These are phyloP conservation scores for Rhododendron henanense DNA, from an alignment of 148 eudicot species.

Conservation along the genomic window DNA sequence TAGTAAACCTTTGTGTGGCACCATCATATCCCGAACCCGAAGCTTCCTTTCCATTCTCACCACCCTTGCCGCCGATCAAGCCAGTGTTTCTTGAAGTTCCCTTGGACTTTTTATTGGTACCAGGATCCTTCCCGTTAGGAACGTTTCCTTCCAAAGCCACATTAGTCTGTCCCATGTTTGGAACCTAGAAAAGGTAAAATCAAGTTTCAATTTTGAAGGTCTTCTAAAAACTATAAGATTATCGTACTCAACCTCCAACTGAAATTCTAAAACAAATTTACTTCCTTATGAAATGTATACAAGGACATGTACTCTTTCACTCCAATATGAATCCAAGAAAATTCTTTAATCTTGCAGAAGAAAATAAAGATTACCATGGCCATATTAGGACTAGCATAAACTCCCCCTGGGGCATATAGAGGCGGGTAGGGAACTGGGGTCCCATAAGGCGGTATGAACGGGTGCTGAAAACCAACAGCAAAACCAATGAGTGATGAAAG, in stretches of 20 bases:
- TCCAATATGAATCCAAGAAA: background rate
- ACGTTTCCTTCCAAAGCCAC: slow-evolving; percentile 53
- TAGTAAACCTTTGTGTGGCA: slow-evolving; percentile 69
- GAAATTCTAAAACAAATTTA: background rate
- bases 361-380: slow-evolving; percentile 45
- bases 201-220: background rate
- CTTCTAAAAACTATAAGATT: background rate
- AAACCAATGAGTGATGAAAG: background rate
- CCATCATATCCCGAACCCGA: slow-evolving; percentile 95
- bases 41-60: slow-evolving; percentile 63
- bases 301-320: background rate
- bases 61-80: slow-evolving; percentile 39
- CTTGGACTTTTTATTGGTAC: slow-evolving; percentile 50
- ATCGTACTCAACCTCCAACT: background rate
- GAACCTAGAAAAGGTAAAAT: slow-evolving; percentile 26
- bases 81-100: slow-evolving; percentile 40
- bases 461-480: slow-evolving; percentile 39
- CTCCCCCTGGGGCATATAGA: slow-evolving; percentile 69
- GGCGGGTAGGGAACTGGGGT: slow-evolving; percentile 92
- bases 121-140: slow-evolving; percentile 45
- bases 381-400: slow-evolving; percentile 78
- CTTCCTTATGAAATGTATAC: background rate
- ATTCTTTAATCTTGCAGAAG: background rate
- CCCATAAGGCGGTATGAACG: slow-evolving; percentile 60
- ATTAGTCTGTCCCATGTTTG: slow-evolving; percentile 39